Conservation (phyloP, 495 filamentous ascomycete species). For the Penicillium verhagenii region DNA sequence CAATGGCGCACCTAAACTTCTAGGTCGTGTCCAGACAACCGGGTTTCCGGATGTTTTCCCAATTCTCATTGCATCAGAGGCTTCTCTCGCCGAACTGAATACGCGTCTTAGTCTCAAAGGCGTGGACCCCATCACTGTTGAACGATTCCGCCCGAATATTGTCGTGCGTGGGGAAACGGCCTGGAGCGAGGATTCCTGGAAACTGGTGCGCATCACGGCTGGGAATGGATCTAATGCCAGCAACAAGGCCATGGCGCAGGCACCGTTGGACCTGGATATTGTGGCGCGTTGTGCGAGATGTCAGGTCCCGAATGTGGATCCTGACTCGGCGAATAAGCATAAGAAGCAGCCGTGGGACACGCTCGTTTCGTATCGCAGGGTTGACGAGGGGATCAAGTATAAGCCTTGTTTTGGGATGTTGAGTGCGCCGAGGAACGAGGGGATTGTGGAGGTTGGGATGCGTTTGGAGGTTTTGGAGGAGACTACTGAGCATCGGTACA, state of each 20-base stretch:
- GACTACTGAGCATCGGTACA: conserved; percentile 59
- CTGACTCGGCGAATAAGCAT: conserved; percentile 66
- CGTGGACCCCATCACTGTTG: conserved; percentile 37
- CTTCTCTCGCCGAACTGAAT: conserved; percentile 45
- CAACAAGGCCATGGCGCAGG: neutral
- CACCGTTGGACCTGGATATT: conserved; percentile 50
- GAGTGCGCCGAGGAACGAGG: conserved; percentile 59
- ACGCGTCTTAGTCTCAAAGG: conserved; percentile 19
- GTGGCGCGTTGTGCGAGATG: conserved; percentile 75
- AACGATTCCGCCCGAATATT: conserved; percentile 84
- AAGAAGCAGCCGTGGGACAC: conserved; percentile 72
- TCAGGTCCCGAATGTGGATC: conserved; percentile 83
- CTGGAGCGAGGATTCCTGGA: conserved; percentile 81
- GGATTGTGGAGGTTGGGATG: conserved; percentile 53
- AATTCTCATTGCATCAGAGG: conserved; percentile 51
- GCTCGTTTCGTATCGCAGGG: conserved; percentile 64
- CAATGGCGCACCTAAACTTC: conserved; percentile 34
- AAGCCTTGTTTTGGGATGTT: conserved; percentile 86
- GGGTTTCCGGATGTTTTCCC: conserved; percentile 47
- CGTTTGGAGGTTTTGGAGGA: conserved; percentile 53
- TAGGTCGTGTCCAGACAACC: conserved; percentile 39
- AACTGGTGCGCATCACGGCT: conserved; percentile 57
- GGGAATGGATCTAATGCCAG: neutral
- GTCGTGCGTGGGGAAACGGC: conserved; percentile 62
- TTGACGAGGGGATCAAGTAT: conserved; percentile 71